Percentiles rank a stretch among this genome's conserved stretches.
These are phyloP conservation scores for Penicillium sp. DNA, from an alignment of 2,329 filamentous ascomycete species.

Conservation along the genomic window DNA sequence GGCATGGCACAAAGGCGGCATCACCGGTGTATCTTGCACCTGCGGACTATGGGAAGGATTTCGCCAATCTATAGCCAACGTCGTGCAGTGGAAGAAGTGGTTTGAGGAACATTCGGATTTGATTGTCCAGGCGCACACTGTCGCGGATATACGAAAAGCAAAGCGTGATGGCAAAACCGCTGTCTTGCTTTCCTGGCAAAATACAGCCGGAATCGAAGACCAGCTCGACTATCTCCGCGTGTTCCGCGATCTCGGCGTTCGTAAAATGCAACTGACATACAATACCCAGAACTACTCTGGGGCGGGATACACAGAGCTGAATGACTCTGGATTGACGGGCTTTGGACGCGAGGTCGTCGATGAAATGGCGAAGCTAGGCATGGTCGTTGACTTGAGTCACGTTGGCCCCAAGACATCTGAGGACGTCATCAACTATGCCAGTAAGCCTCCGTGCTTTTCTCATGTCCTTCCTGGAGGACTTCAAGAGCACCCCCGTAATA, in stretches of 20 bases:
- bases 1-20: constrained; percentile 36
- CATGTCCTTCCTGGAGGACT: constrained; percentile 35
- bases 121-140: constrained; percentile 36
- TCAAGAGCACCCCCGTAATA: constrained; percentile 37
- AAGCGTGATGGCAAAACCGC: constrained; percentile 36
- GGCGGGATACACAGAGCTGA: constrained; percentile 37
- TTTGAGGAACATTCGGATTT: constrained; percentile 40
- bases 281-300: constrained; percentile 43
- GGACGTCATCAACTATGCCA: constrained; percentile 19
- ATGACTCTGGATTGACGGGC: constrained; percentile 20
- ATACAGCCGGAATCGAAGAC: constrained; percentile 41
- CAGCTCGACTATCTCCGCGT: constrained; percentile 36
- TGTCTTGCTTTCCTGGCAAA: constrained; percentile 40
- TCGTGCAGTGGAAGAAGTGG: constrained; percentile 43
- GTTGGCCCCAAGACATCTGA: constrained; percentile 17
- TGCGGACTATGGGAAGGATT: constrained; percentile 41
- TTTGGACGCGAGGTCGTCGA: constrained; percentile 17
- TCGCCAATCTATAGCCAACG: constrained; percentile 35
- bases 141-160: constrained; percentile 34
- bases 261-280: constrained; percentile 44
- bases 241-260: constrained; percentile 39
- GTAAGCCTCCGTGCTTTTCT: constrained; percentile 40
- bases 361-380: constrained; percentile 20
- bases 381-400: constrained; percentile 21
- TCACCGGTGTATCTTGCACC: constrained; percentile 41